Evolutionary conservation across 176 grass and related monocot genomes (phyloP), one percentile per base, ranked within the genome.

Genomic region (Pontederia paniculata): DNA sequence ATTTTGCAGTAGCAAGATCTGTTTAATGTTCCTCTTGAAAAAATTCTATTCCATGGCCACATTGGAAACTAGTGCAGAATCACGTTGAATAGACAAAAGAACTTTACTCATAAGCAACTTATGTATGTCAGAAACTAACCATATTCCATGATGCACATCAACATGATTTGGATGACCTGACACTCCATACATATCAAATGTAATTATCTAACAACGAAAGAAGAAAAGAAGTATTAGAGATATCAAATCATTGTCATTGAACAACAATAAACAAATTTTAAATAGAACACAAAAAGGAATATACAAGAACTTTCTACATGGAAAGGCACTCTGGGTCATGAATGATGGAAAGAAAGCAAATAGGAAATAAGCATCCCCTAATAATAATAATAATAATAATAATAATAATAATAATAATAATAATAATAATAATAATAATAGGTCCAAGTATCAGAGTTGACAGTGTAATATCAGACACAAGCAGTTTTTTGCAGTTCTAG

Each of bases 121-220:
- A 51, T 23, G 18, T 59, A 16, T 37, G 17, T 49, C 59, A 15
- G 2, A 5, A 50, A 78, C 78, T 73, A 52, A 91, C 88, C 88
- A 28, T 67, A 91, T 73, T 42, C 82, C 91, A 47, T 79, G 79
- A 74, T 96, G 79, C 68, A 96, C 77, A 78, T 86, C 80, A 48
- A 68, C 6, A 62, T 96, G 91, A 68, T 96, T 96, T 67, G 85
- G 85, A 66, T 96, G 85, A 17, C 80, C 74, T 21, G 91, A 96
- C 45, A 96, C 80, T 73, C 91, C 91, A 59, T n/a, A 76, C 0
- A 61, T 81, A 83, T 96, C 91, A 67, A 96, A 96, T 17, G 86
- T 81, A 37, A 89, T 62, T 19, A 96, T 70, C 90, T 96, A 60
- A 72, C 60, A 56, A 51, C 23, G 9, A 45, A 74, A 57, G 18